phyloP scores from a whole-genome alignment of 352 stramenopile species.

The Phytophthora pistaciae region DNA sequence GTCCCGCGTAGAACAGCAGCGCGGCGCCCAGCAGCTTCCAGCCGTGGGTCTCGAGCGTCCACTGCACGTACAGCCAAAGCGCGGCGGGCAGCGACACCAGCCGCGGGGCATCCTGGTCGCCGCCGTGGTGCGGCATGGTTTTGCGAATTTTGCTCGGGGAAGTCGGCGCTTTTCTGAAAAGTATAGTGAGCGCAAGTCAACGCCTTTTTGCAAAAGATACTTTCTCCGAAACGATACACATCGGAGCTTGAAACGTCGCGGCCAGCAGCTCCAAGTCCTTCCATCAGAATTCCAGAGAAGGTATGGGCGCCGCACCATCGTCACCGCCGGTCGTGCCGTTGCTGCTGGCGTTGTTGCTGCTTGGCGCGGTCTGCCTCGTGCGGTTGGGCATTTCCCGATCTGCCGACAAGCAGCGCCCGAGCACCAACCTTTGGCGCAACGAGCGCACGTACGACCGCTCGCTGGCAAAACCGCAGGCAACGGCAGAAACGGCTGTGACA shows the following conservation, averaged over 20 bases:
- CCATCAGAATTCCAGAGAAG: slow-evolving; percentile 19
- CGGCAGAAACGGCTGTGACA: slow-evolving; percentile 40
- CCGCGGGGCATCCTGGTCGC: not conserved
- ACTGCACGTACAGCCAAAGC: slow-evolving; percentile 39
- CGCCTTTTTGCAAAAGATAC: slow-evolving; percentile 29
- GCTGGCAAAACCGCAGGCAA: slow-evolving; percentile 27
- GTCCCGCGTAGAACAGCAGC: slow-evolving; percentile 37
- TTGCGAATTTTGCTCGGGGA: slow-evolving; percentile 18
- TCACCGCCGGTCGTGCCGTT: slow-evolving; percentile 7
- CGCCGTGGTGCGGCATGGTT: slow-evolving; percentile 4
- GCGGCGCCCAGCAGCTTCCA: slow-evolving; percentile 55
- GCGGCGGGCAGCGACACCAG: slow-evolving; percentile 1
- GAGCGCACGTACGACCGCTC: slow-evolving; percentile 35
- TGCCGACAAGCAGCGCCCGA: slow-evolving; percentile 23
- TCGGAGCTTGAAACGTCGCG: slow-evolving; percentile 31
- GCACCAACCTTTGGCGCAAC: slow-evolving; percentile 7
- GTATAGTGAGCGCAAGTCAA: slow-evolving; percentile 28
- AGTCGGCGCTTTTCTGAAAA: slow-evolving; percentile 31
- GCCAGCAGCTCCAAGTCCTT: not conserved
- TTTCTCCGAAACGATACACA: slow-evolving; percentile 17
- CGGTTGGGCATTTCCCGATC: slow-evolving; percentile 32
- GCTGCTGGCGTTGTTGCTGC: slow-evolving; percentile 14
- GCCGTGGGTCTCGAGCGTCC: slow-evolving; percentile 56
- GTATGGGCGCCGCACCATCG: not conserved
- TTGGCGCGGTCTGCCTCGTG: slow-evolving; percentile 11